Base-by-base conservation (phyloP, 257 asterid species). In the Ligustrum vulgare region DNA sequence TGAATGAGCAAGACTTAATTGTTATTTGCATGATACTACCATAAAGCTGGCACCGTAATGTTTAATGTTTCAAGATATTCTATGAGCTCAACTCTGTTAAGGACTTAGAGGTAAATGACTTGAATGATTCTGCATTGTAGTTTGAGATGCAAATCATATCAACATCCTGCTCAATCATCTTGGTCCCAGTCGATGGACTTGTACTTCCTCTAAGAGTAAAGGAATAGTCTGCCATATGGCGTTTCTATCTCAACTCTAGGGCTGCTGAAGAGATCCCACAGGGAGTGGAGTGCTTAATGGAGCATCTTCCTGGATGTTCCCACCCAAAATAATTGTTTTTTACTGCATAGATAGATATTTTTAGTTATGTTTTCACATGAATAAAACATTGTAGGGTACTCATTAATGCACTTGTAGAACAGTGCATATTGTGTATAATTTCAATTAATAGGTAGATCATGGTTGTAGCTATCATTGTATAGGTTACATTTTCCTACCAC, bases 401-500 rank as follows among this genome's bases (percentile, higher is more conserved):
- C 22, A 41, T 13, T 15, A 15, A 49, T 31, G 16, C 45, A 60
- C 65, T 15, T 2, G 16, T 71, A 43, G 65, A 70, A 25, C 64
- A 25, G 63, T 18, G 16, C 58, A 45, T 32, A 23, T 1, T 47
- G 66, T 6, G 0, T 32, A 28, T 71, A 33, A 36, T 66, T 32
- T 15, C n/a, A 43, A 25, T 32, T 25, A 66, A 34, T 65, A 16
- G 41, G 68, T 31, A 9, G 36, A 45, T 70, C 35, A 11, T 25
- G 67, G 15, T 60, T 60, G 67, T 35, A 34, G 9, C 33, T 9
- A 0, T 25, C 16, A 25, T 60, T 23, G 13, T 22, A 51, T 22
- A 64, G 39, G 72, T 77, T 75, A 39, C 39, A 45, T 75, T 65
- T 72, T 25, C 56, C 28, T 54, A 49, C 77, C 20, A 23, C 64